Conservation (phyloP, 2,329 filamentous ascomycete species). For the Cladosporium phlei region DNA sequence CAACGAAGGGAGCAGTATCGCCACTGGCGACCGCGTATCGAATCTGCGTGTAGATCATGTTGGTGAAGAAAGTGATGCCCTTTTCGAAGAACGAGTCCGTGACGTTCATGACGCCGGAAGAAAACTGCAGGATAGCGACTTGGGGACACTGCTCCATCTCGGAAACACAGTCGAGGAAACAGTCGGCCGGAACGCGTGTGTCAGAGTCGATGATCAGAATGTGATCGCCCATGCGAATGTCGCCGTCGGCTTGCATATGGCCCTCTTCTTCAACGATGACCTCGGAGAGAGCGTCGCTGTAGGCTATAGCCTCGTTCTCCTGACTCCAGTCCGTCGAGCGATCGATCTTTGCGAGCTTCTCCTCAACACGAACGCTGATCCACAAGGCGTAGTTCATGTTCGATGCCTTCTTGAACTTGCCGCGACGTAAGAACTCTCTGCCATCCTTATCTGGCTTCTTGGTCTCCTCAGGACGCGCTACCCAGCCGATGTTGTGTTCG, state of each 20-base stretch:
- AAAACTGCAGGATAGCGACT: conserved; percentile 74
- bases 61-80: conserved; percentile 43
- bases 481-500: conserved; percentile 48
- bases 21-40: conserved; percentile 72
- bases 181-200: conserved; percentile 72
- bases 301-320: conserved; percentile 62
- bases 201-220: conserved; percentile 75
- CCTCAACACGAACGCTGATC: conserved; percentile 62
- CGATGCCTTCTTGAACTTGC: conserved; percentile 69
- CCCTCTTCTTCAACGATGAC: conserved; percentile 61
- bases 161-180: conserved; percentile 70
- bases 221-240: conserved; percentile 81
- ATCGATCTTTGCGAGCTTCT: conserved; percentile 56
- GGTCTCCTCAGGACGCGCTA: conserved; percentile 47
- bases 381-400: conserved; percentile 69
- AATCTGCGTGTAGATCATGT: conserved; percentile 72
- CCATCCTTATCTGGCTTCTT: conserved; percentile 48
- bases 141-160: conserved; percentile 78
- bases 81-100: conserved; percentile 60
- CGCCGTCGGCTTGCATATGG: conserved; percentile 75
- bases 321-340: conserved; percentile 62
- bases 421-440: conserved; percentile 49
- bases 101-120: conserved; percentile 74
- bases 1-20: conserved; percentile 73
- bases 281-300: conserved; percentile 59